A percentile compares a stretch with the other conserved stretches of the same genome.
phyloP scores from a whole-genome alignment of 2,329 filamentous ascomycete genomes.

The Neonectria ditissima region DNA sequence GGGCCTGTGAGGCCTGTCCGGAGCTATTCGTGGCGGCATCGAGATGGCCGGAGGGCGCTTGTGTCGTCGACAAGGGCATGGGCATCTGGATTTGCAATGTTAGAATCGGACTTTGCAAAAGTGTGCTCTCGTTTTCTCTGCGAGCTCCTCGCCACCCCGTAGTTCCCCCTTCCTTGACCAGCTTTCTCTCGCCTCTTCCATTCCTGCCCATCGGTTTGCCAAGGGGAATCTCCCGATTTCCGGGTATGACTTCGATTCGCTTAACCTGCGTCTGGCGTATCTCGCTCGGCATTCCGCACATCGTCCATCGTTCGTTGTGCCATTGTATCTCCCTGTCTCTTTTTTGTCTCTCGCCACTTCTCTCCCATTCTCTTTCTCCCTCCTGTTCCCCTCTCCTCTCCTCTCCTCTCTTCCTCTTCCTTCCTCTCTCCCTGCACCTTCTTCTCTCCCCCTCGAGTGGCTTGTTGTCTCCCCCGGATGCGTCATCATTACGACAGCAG shows the following conservation, averaged over 20 bases:
- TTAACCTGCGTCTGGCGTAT: conserved; percentile 16
- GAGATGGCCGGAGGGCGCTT: conserved; percentile 13
- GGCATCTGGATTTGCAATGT: conserved; percentile 24
- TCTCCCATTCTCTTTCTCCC: neutral
- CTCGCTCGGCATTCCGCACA: neutral
- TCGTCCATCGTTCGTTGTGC: neutral
- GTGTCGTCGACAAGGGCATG: conserved; percentile 17
- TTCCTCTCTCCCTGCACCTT: neutral
- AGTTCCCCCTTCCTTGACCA: conserved; percentile 4
- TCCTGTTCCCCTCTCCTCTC: neutral
- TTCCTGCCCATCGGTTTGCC: conserved; percentile 6
- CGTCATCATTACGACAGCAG: conserved; percentile 7
- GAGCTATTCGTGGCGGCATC: conserved; percentile 11
- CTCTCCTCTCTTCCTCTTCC: neutral
- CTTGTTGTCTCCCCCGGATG: conserved; percentile 7
- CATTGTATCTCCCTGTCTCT: neutral
- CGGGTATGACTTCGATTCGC: neutral
- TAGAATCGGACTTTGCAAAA: neutral
- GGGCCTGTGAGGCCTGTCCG: conserved; percentile 29
- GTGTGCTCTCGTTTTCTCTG: neutral
- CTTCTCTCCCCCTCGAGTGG: neutral
- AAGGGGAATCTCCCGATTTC: neutral
- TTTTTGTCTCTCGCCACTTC: neutral
- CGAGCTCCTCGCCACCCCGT: conserved; percentile 1
- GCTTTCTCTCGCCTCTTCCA: neutral